Evolutionary conservation across 495 filamentous ascomycete genomes (phyloP), one percentile per base, ranked within the genome.

Genomic region (Podospora pseudopauciseta): DNA sequence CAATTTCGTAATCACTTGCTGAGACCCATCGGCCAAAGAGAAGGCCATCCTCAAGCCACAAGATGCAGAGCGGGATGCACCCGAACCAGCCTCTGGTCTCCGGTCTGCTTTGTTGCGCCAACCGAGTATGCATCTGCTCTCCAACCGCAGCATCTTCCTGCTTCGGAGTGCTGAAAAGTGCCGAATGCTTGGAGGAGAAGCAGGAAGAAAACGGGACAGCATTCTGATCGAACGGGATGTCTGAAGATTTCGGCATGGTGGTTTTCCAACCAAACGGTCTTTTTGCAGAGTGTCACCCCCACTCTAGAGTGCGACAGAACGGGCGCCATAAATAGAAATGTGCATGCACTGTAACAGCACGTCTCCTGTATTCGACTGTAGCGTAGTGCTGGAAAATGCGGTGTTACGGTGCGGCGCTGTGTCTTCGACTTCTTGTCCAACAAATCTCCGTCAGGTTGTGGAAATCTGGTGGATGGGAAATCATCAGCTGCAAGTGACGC

Each of bases 41-140:
- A 20, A 58, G n/a, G n/a, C 1, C 55, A 7, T 58, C 23, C 13
- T 26, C 55, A 58, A 58, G 55, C 55, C 55, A 58, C 55, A 58
- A 58, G 55, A 58, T 58, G 55, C 55, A 26, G n/a, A 26, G 55
- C 55, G 55, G 55, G 55, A 58, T 26, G 55, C 55, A 58, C 55
- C 23, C 55, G 55, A 58, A 58, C 23, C 55, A 58, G 55, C 55
- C 23, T 18, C 18, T 49, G 13, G 23, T 58, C 13, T 58, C 55
- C 55, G 39, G 39, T 18, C 39, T 49, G 39, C 39, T 49, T 49
- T 16, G 39, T 49, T 49, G 39, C 39, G 39, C 39, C 39, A 49
- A 49, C 39, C 39, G 39, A 49, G 39, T 16, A 49, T 49, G 39
- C 39, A 49, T 1, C 39, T 49, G 5, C 15, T 49, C 39, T 49